Evolutionary conservation across 192 early-diverging fungal species (phyloP), one percentile per base, ranked within the genome.

Genomic region (Backusella parvicylindrica): DNA sequence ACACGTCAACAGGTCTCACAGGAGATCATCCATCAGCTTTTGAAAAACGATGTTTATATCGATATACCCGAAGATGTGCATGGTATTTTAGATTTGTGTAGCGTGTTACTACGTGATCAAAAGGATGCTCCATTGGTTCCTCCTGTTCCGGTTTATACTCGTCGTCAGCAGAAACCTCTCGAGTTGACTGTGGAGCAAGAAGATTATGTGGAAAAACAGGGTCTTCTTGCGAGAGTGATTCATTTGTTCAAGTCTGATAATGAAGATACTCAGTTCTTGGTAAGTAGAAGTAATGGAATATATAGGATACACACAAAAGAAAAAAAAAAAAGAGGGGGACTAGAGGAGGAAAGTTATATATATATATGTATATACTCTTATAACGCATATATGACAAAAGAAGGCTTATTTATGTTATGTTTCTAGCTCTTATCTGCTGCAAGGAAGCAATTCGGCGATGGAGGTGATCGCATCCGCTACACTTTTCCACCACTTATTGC

Each of bases 171-270:
- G 40, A 82, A 80, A 41, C 77, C 77, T 66, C 85, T 84, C 66
- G 70, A 84, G n/a, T 71, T 64, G 37, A 75, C 74, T 16, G 73
- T 93, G 36, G 96, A 97, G 79, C 93, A 94, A 33, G 97, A 98
- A 30, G 95, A 97, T 64, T 84, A 94, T 49, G 89, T 93, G 1
- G 95, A 97, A 78, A 97, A 99, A 82, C 97, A 98, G 78, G 94
- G 91, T 2, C 86, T 92, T 79, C 74, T 98, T 50, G 98, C 96
- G 16, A 88, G 91, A 37, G 87, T 92, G 28, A 84, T 95, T 50
- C 93, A 95, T 71, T 77, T 95, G 75, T 88, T 95, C 74, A 84
- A 84, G 70, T 88, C 86, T 26, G 88, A 87, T 11, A 90, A 95
- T 72, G 86, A 89, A 9, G 92, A 95, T 43, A 85, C 89, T 35